A percentile compares a stretch with the other conserved stretches of the same genome.
phyloP scores from a whole-genome alignment of 2,329 filamentous ascomycete genomes.

The Moelleriella libera region DNA sequence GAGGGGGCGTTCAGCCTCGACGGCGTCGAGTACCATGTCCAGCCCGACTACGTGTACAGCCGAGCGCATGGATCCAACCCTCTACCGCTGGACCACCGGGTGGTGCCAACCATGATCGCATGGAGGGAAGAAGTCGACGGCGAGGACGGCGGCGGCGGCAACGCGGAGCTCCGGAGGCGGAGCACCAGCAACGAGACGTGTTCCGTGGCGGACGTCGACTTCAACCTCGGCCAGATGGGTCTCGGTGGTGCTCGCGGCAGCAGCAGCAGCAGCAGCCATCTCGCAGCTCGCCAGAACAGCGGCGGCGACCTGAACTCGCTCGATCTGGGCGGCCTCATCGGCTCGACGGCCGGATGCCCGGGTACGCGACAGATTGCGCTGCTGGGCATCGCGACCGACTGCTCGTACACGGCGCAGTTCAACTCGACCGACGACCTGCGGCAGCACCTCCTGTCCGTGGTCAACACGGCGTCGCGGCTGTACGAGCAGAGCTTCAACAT shows the following conservation, averaged over 20 bases:
- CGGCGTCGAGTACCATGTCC: conserved; percentile 6
- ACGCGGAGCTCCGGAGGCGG: not conserved
- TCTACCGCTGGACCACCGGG: not conserved
- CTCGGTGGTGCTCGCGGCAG: too few species aligned
- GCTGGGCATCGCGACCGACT: conserved; percentile 85
- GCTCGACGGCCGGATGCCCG: conserved; percentile 63
- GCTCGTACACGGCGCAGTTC: conserved; percentile 62
- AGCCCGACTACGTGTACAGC: conserved; percentile 4
- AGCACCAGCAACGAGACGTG: not conserved
- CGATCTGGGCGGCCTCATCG: conserved; percentile 32
- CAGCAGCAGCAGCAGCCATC: too few species aligned
- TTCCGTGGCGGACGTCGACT: not conserved
- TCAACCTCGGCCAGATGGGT: not conserved
- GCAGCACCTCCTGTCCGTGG: conserved; percentile 59
- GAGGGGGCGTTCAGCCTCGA: conserved; percentile 6
- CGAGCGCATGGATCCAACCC: not conserved
- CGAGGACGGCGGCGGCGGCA: not conserved
- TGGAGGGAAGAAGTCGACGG: not conserved
- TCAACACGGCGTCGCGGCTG: conserved; percentile 71
- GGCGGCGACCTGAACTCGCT: not conserved
- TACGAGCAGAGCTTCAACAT: conserved; percentile 86
- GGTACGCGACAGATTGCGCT: conserved; percentile 68
- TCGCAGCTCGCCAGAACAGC: not conserved
- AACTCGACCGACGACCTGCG: conserved; percentile 44
- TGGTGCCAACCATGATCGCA: not conserved